Conservation (phyloP, 495 filamentous ascomycete species). For the Talaromyces proteolyticus region DNA sequence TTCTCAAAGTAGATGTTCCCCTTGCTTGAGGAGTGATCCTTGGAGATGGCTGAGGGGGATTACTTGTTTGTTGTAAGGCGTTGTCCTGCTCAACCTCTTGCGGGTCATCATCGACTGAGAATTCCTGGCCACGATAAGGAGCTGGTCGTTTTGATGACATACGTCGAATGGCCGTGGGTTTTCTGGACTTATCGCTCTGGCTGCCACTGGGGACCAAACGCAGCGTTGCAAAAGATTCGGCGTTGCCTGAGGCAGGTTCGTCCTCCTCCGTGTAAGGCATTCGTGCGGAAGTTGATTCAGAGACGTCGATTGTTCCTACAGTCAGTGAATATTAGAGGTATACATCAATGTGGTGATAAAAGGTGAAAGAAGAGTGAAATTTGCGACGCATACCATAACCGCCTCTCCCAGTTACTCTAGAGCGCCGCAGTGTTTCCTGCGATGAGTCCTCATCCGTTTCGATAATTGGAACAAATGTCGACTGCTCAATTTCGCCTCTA, state of each 20-base stretch:
- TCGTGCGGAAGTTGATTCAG: slow-evolving; percentile 12
- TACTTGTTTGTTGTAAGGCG: slow-evolving; percentile 24
- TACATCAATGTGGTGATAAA: neutral
- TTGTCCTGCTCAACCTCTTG: slow-evolving; percentile 67
- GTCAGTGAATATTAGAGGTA: neutral
- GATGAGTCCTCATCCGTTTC: slow-evolving; percentile 4
- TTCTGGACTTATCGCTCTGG: slow-evolving; percentile 53
- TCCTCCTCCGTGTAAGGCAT: no score
- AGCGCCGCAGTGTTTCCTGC: neutral
- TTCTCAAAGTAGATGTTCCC: slow-evolving; percentile 63
- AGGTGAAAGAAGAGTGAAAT: slow-evolving; percentile 13
- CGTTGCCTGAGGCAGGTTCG: neutral
- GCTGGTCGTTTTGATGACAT: slow-evolving; percentile 66
- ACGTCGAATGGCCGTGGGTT: slow-evolving; percentile 64
- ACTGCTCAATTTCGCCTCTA: neutral
- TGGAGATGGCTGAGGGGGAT: slow-evolving; percentile 27
- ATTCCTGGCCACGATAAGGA: slow-evolving; percentile 78
- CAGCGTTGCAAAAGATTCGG: slow-evolving; percentile 20
- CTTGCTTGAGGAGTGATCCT: slow-evolving; percentile 30
- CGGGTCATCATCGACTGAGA: slow-evolving; percentile 89
- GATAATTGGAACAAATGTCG: neutral
- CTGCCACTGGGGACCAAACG: slow-evolving; percentile 54
- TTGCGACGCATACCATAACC: slow-evolving; percentile 27
- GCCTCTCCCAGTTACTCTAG: slow-evolving; percentile 18
- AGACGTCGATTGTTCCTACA: slow-evolving; percentile 32